Evolutionary conservation across 768 basidiomycete genomes (phyloP), one percentile per base, ranked within the genome.

Genomic region (Hysterangium stoloniferum): DNA sequence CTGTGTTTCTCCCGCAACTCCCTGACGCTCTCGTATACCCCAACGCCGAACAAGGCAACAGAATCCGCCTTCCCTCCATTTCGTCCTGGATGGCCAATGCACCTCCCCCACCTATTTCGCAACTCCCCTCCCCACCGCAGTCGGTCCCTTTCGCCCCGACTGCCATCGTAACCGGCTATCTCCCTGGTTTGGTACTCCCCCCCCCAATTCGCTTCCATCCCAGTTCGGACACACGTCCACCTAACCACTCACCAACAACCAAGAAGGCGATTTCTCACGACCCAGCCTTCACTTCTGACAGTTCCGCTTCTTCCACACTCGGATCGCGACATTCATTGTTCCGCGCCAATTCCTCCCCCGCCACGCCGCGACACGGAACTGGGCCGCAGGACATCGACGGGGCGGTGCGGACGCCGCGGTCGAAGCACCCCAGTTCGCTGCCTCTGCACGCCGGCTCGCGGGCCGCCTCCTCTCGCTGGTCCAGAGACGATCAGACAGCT

Each of bases 401-500:
- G 15, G 42, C 19, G 22, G 6, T n/a, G n/a, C n/a, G n/a, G n/a
- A 42, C 45, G 45, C 40, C 54, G 56, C 57, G 52, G 57, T 42
- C 64, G 36, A 57, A 67, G 57, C 58, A 71, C 58, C 60, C 71
- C 59, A 52, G 61, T 2, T 55, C 64, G 58, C 63, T 68, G 43
- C 65, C 68, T 42, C 68, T 65, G 0, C 64, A 57, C 44, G 59
- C 59, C 45, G 70, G 59, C 54, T 67, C 61, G n/a, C 56, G 59
- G 51, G 54, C 65, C 51, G 52, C 58, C 43, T 53, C 38, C 24
- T 64, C 54, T 48, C 59, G 51, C 33, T 71, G 69, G 41, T 77
- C 78, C 4, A 76, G 79, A 0, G 84, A 86, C 48, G 84, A 87
- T 59, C 80, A 86, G 65, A 74, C 71, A 0, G 84, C 83, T 0